Evolutionary conservation across 73 alveolate genomes (phyloP).

Genomic region (Paramecium primaurelia): DNA sequence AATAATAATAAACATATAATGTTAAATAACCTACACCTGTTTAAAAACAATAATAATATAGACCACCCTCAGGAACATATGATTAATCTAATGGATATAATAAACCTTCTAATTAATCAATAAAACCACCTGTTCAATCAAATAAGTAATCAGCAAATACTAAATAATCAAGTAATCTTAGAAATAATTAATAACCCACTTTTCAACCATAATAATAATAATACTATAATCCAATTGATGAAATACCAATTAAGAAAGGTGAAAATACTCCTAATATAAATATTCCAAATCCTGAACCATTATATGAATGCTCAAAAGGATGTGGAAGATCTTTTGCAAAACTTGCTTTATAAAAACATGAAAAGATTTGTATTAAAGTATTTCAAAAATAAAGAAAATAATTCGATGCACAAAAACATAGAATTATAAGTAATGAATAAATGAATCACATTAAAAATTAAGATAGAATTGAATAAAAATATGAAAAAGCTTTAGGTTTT

Average conservation of each 20-base stretch:
- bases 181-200: not conserved
- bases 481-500: slow-evolving; percentile 21
- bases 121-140: not conserved
- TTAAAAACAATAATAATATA: not conserved
- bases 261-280: not conserved
- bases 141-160: not conserved
- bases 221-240: not conserved
- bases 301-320: slow-evolving; percentile 55
- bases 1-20: not conserved
- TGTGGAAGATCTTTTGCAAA: slow-evolving; percentile 59
- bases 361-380: slow-evolving; percentile 56
- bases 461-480: slow-evolving; percentile 28
- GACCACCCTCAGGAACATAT: slow-evolving; percentile 5
- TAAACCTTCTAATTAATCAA: not conserved
- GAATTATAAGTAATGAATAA: slow-evolving; percentile 55
- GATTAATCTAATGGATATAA: not conserved
- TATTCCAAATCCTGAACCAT: not conserved
- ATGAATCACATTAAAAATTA: not conserved
- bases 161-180: not conserved
- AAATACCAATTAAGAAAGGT: not conserved
- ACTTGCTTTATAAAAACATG: slow-evolving; percentile 55
- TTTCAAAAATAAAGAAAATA: slow-evolving; percentile 50
- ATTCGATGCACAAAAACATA: slow-evolving; percentile 45
- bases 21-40: not conserved
- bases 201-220: not conserved